These are phyloP conservation scores for Rhodotorula sp. DNA, from an alignment of 1,284 basidiomycete species.

Conservation along the genomic window DNA sequence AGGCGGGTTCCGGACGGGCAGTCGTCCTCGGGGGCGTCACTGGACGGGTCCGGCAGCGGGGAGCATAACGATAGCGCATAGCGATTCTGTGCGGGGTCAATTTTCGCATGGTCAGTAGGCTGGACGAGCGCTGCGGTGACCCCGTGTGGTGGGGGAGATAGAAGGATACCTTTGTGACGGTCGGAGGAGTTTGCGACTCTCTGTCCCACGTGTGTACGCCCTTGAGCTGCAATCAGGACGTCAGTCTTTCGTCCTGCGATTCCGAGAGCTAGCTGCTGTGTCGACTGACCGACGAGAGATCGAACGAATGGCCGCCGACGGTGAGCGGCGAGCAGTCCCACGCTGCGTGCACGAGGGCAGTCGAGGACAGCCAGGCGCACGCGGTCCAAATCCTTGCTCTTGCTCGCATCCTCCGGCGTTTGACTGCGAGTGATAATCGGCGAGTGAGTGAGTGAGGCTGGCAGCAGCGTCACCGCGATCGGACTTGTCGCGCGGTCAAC, in stretches of 20 bases:
- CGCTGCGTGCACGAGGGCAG: neutral
- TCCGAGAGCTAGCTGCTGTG: neutral
- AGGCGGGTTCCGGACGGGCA: constrained; percentile 36
- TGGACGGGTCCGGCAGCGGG: constrained; percentile 12
- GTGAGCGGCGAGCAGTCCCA: constrained; percentile 27
- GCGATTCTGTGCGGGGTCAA: constrained; percentile 8
- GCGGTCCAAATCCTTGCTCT: neutral
- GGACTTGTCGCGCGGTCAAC: too few species aligned
- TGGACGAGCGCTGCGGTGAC: too few species aligned
- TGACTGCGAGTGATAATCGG: too few species aligned
- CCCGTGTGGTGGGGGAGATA: neutral
- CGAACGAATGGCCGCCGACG: constrained; percentile 17
- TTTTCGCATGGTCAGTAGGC: neutral
- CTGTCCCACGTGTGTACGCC: constrained; percentile 20
- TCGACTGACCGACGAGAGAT: constrained; percentile 13
- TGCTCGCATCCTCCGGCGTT: neutral
- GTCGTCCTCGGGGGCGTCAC: constrained; percentile 16
- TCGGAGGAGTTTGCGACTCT: constrained; percentile 24
- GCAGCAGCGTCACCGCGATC: too few species aligned
- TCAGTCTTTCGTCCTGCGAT: neutral
- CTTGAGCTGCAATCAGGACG: constrained; percentile 14
- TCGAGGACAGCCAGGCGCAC: neutral
- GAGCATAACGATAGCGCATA: constrained; percentile 36
- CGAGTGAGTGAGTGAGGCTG: neutral
- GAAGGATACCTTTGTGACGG: constrained; percentile 29